A percentile compares a stretch with the other conserved stretches of the same genome.
phyloP scores from a whole-genome alignment of 768 basidiomycete genomes.

The Calocybe gangraenosa region DNA sequence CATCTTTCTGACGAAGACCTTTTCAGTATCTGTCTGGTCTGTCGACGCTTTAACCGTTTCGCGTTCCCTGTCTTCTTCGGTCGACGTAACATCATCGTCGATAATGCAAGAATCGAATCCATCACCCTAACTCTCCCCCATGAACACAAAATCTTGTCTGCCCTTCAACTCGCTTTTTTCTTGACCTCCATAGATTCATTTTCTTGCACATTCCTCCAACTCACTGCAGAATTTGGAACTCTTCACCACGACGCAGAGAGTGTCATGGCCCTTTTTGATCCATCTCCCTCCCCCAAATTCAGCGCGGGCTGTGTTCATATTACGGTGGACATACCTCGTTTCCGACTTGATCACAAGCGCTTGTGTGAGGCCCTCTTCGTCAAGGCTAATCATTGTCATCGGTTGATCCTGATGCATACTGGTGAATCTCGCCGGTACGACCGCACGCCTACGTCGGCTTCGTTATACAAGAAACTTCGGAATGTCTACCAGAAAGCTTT shows the following conservation, averaged over 20 bases:
- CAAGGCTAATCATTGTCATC: no score
- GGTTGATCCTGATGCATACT: no score
- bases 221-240: no score
- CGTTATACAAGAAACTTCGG: no score
- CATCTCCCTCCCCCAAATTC: no score
- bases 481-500: no score
- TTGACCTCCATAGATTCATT: background rate
- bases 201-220: background rate
- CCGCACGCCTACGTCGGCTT: no score
- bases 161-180: background rate
- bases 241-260: no score
- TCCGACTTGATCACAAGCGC: background rate
- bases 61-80: background rate
- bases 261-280: no score
- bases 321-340: background rate
- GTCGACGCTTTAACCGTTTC: background rate
- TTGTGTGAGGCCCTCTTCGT: background rate
- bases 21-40: background rate
- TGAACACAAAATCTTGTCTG: background rate
- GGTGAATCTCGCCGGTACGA: no score
- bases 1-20: background rate
- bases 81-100: background rate
- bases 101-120: background rate
- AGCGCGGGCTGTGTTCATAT: no score
- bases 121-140: background rate